Evolutionary conservation across 164 flowering plant genomes (phyloP).

Genomic region (Macadamia tetraphylla): DNA sequence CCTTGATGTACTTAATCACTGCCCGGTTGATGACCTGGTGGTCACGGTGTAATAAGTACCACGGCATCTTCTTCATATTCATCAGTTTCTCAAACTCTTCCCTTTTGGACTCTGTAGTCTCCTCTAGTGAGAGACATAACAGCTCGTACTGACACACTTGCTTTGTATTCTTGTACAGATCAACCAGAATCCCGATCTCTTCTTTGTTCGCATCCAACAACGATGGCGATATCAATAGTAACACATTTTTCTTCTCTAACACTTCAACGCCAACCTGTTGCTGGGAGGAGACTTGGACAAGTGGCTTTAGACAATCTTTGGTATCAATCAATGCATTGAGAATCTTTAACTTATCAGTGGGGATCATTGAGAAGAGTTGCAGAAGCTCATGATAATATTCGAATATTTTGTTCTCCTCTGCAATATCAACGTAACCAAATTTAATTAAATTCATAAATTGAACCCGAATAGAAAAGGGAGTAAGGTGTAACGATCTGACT

Average conservation of each 20-base stretch:
- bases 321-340: conserved; percentile 24
- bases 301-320: conserved; percentile 24
- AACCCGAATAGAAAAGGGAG: too few species aligned
- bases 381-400: conserved; percentile 40
- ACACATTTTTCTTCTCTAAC: conserved; percentile 63
- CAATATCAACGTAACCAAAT: background rate
- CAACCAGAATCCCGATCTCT: conserved; percentile 51
- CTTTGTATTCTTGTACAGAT: conserved; percentile 50
- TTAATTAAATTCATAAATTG: too few species aligned
- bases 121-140: conserved; percentile 75
- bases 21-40: conserved; percentile 31
- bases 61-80: conserved; percentile 38
- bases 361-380: conserved; percentile 38
- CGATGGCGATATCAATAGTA: conserved; percentile 59
- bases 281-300: conserved; percentile 21
- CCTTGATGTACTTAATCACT: conserved; percentile 13
- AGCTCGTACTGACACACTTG: conserved; percentile 61
- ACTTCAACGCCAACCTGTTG: conserved; percentile 55
- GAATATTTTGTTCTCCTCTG: conserved; percentile 48
- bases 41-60: conserved; percentile 47
- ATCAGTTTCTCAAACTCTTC: conserved; percentile 24
- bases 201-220: conserved; percentile 53
- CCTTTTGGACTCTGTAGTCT: conserved; percentile 39
- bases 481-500: too few species aligned
- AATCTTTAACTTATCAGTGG: conserved; percentile 56